Evolutionary conservation across 148 eudicot species (phyloP).

Genomic region (Talinum fruticosum): DNA sequence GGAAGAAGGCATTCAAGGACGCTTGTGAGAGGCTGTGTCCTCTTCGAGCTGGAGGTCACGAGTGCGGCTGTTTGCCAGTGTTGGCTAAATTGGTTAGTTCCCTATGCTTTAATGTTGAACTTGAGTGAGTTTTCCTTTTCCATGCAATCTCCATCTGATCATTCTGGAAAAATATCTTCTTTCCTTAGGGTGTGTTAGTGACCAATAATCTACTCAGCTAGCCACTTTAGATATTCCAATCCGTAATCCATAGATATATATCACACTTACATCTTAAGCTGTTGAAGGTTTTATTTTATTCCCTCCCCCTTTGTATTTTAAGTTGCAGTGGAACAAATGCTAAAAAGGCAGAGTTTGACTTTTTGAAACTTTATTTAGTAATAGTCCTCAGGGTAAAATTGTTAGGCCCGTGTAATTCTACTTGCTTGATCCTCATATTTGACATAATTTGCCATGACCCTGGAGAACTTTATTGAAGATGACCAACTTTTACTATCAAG

Average conservation of each 20-base stretch:
- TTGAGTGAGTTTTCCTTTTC: too few relatives aligned
- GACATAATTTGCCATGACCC: background rate
- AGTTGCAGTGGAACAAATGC: too few relatives aligned
- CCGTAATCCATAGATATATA: too few relatives aligned
- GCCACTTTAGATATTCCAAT: too few relatives aligned
- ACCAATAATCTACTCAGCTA: too few relatives aligned
- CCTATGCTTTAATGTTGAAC: background rate
- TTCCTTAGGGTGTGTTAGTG: background rate
- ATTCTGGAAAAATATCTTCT: background rate
- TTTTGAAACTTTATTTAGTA: background rate
- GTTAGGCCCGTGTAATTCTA: background rate
- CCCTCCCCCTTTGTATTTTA: too few relatives aligned
- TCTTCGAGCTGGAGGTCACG: conserved; percentile 72
- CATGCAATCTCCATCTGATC: too few relatives aligned
- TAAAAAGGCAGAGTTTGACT: background rate
- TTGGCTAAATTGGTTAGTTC: conserved; percentile 62
- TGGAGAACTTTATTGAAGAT: background rate
- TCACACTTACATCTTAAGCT: too few relatives aligned
- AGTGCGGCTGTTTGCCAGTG: conserved; percentile 78
- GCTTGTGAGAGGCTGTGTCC: conserved; percentile 85
- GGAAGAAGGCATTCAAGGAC: conserved; percentile 93
- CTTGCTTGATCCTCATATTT: background rate
- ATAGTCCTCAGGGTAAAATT: background rate
- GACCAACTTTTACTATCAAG: background rate
- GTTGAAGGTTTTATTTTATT: too few relatives aligned